These are phyloP conservation scores for Collariella sp. DNA, from an alignment of 495 filamentous ascomycete species.

Conservation along the genomic window DNA sequence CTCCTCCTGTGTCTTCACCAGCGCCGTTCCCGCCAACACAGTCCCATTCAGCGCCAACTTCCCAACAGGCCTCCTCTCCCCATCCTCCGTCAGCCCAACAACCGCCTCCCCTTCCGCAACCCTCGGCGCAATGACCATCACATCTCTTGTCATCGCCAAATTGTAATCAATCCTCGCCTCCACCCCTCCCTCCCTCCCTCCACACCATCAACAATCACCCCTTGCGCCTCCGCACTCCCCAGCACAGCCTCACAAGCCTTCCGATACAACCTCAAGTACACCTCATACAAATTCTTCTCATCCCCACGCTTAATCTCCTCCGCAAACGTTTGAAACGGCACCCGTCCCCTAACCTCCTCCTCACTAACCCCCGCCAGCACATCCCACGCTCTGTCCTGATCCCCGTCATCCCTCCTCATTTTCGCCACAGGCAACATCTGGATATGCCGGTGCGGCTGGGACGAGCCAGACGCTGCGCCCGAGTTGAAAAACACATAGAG, in stretches of 20 bases:
- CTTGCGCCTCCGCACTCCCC: not conserved
- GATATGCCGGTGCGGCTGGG: slow-evolving; percentile 70
- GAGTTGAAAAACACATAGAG: slow-evolving; percentile 83
- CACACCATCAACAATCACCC: not conserved
- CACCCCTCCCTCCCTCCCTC: slow-evolving; percentile 24
- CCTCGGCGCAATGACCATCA: slow-evolving; percentile 64
- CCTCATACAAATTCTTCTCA: slow-evolving; percentile 20
- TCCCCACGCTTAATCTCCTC: slow-evolving; percentile 10
- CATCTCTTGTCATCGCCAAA: slow-evolving; percentile 58
- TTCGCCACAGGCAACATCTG: slow-evolving; percentile 65
- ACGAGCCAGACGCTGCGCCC: slow-evolving; percentile 65
- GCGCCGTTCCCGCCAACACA: slow-evolving; percentile 66
- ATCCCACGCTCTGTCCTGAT: slow-evolving; percentile 29
- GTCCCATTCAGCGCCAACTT: slow-evolving; percentile 67
- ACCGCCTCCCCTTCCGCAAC: slow-evolving; percentile 33
- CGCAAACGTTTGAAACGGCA: slow-evolving; percentile 22
- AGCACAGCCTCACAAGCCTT: slow-evolving; percentile 34
- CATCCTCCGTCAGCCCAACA: not conserved
- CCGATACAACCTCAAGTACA: slow-evolving; percentile 45
- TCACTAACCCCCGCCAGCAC: slow-evolving; percentile 48
- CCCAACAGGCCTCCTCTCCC: slow-evolving; percentile 42
- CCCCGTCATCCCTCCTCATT: slow-evolving; percentile 47
- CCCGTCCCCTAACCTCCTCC: slow-evolving; percentile 22
- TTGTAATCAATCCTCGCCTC: slow-evolving; percentile 66
- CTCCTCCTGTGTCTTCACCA: slow-evolving; percentile 66